Evolutionary conservation across 129 eudicot genomes (phyloP).

Genomic region (Saussurea involucrata): DNA sequence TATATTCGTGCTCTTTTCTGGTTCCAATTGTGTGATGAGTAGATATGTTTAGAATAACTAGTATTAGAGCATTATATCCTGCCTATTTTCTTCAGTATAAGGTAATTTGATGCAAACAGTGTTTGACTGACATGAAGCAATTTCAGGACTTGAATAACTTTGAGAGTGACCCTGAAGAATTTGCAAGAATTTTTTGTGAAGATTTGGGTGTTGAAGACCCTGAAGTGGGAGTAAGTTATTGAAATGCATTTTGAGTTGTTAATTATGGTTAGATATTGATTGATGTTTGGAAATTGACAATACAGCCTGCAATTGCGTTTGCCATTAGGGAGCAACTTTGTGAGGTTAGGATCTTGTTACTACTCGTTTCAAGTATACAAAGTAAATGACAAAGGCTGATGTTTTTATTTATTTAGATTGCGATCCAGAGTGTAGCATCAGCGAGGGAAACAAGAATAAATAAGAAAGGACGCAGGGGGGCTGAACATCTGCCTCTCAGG

Average conservation of each 20-base stretch:
- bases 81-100: neutral
- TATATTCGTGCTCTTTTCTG: neutral
- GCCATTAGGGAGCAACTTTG: slow-evolving; percentile 94
- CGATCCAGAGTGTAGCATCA: slow-evolving; percentile 81
- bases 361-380: slow-evolving; percentile 1
- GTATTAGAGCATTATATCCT: slow-evolving; percentile 1
- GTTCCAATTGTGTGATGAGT: slow-evolving; percentile 4
- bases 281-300: neutral
- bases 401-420: slow-evolving; percentile 43
- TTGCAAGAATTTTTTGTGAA: slow-evolving; percentile 79
- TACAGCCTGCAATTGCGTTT: slow-evolving; percentile 91
- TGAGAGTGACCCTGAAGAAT: slow-evolving; percentile 98
- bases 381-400: neutral
- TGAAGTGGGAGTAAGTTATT: slow-evolving; percentile 85
- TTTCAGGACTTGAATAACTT: slow-evolving; percentile 89
- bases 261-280: neutral
- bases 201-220: slow-evolving; percentile 94
- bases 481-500: slow-evolving; percentile 64
- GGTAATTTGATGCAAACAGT: neutral
- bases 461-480: slow-evolving; percentile 82
- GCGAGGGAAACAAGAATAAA: slow-evolving; percentile 67
- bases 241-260: neutral
- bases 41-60: neutral
- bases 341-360: slow-evolving; percentile 48
- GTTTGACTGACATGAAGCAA: slow-evolving; percentile 11